Percentiles rank a stretch among this genome's conserved stretches.
These are phyloP conservation scores for Exophiala calicioides DNA, from an alignment of 2,329 filamentous ascomycete species.

Conservation along the genomic window DNA sequence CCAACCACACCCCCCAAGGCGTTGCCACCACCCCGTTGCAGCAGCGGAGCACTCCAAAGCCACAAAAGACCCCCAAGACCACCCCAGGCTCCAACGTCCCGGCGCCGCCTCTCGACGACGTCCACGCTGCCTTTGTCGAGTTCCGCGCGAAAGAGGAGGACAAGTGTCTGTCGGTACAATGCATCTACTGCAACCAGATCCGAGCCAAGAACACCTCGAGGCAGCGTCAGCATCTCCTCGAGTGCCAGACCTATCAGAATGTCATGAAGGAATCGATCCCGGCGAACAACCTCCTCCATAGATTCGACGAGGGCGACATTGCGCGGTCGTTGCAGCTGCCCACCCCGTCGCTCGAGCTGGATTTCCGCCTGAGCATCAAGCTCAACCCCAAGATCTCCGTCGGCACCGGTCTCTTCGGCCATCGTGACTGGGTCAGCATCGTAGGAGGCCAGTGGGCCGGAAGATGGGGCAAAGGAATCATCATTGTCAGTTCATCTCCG, in stretches of 20 bases:
- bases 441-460: constrained; percentile 55
- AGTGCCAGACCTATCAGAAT: constrained; percentile 52
- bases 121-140: constrained; percentile 52
- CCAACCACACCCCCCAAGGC: constrained; percentile 31
- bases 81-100: constrained; percentile 40
- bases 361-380: constrained; percentile 56
- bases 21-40: constrained; percentile 20
- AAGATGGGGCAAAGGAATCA: constrained; percentile 54
- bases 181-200: constrained; percentile 53
- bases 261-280: constrained; percentile 56
- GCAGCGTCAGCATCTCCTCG: constrained; percentile 51
- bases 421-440: constrained; percentile 54
- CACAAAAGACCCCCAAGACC: constrained; percentile 25
- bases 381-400: constrained; percentile 53
- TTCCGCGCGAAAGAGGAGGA: constrained; percentile 30
- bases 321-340: constrained; percentile 51
- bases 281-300: constrained; percentile 53
- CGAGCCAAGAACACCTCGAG: constrained; percentile 54
- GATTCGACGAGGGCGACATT: constrained; percentile 52
- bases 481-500: constrained; percentile 44
- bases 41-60: constrained; percentile 26
- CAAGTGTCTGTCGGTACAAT: constrained; percentile 52
- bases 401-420: constrained; percentile 50
- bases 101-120: constrained; percentile 50
- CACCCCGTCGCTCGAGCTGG: constrained; percentile 50